Evolutionary conservation across 169 alveolate genomes (phyloP).

Genomic region (Plasmodium coatneyi): DNA sequence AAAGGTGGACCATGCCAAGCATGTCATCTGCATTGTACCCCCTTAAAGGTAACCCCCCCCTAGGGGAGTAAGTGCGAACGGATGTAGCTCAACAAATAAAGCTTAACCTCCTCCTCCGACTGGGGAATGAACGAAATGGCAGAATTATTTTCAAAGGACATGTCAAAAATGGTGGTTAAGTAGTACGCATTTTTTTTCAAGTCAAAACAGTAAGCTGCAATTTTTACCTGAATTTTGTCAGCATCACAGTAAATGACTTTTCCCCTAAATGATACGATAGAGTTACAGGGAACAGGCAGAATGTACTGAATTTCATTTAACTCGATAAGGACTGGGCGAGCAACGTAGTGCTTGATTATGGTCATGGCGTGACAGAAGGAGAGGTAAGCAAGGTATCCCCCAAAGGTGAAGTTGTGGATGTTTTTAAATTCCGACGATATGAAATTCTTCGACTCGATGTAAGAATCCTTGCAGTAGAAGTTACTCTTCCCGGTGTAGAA

Average conservation of each 20-base stretch:
- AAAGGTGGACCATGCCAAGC: neutral
- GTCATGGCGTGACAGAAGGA: constrained; percentile 70
- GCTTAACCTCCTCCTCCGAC: constrained; percentile 44
- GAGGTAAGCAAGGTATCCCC: constrained; percentile 49
- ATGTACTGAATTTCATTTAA: constrained; percentile 54
- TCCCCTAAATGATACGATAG: constrained; percentile 47
- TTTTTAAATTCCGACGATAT: constrained; percentile 68
- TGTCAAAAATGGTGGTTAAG: constrained; percentile 56
- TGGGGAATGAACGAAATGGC: constrained; percentile 46
- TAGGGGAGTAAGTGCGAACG: constrained; percentile 49
- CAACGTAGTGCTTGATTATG: constrained; percentile 19
- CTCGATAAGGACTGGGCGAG: constrained; percentile 34
- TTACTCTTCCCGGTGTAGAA: constrained; percentile 26
- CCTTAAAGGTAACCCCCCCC: neutral
- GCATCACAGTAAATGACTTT: constrained; percentile 50
- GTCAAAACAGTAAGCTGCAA: constrained; percentile 56
- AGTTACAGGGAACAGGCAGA: constrained; percentile 47
- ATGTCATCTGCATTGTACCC: neutral
- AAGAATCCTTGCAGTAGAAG: constrained; percentile 45
- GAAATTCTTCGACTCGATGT: constrained; percentile 36
- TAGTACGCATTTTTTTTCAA: constrained; percentile 22
- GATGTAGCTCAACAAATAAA: constrained; percentile 14
- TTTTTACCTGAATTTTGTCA: constrained; percentile 34
- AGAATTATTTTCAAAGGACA: constrained; percentile 53
- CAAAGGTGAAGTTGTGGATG: constrained; percentile 67